Percentiles rank a stretch among this genome's conserved stretches.
Evolutionary conservation across 2,329 filamentous ascomycete genomes (phyloP).

Genomic region (Aspergillus vadensis): DNA sequence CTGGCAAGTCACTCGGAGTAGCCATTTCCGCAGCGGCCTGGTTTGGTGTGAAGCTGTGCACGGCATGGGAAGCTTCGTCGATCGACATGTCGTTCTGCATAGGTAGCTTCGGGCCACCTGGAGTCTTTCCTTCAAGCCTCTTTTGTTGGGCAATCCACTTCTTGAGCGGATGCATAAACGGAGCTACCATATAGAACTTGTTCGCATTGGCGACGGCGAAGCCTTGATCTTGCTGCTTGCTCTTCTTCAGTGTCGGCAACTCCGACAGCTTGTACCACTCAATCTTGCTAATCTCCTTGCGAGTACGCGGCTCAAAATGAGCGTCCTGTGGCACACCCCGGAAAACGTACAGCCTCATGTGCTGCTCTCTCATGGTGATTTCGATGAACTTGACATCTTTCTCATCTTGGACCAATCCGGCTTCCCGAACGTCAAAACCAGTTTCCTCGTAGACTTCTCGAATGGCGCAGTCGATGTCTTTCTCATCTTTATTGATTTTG

Average conservation of each 20-base stretch:
- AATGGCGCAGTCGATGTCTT: slow-evolving; percentile 88
- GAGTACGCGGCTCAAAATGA: slow-evolving; percentile 81
- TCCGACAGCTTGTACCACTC: slow-evolving; percentile 91
- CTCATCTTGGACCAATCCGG: slow-evolving; percentile 73
- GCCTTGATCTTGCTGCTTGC: slow-evolving; percentile 65
- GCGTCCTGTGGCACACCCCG: slow-evolving; percentile 84
- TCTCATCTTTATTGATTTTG: slow-evolving; percentile 97
- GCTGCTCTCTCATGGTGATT: slow-evolving; percentile 86
- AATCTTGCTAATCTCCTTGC: slow-evolving; percentile 98
- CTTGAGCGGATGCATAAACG: slow-evolving; percentile 81
- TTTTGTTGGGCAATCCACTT: slow-evolving; percentile 88
- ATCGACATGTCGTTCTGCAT: slow-evolving; percentile 57
- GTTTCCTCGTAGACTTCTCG: slow-evolving; percentile 97
- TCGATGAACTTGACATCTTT: slow-evolving; percentile 80
- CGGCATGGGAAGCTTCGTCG: slow-evolving; percentile 53
- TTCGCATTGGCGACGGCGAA: slow-evolving; percentile 65
- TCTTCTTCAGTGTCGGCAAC: slow-evolving; percentile 77
- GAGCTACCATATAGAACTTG: slow-evolving; percentile 98
- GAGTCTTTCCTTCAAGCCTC: slow-evolving; percentile 64
- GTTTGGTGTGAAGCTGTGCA: slow-evolving; percentile 23
- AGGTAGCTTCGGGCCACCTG: slow-evolving; percentile 45
- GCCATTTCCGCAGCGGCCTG: slow-evolving; percentile 25
- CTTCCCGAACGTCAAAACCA: slow-evolving; percentile 75
- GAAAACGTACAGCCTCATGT: slow-evolving; percentile 90
- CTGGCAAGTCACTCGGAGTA: slow-evolving; percentile 43